These are phyloP conservation scores for Halenospora varia DNA, from an alignment of 495 filamentous ascomycete species.

Conservation along the genomic window DNA sequence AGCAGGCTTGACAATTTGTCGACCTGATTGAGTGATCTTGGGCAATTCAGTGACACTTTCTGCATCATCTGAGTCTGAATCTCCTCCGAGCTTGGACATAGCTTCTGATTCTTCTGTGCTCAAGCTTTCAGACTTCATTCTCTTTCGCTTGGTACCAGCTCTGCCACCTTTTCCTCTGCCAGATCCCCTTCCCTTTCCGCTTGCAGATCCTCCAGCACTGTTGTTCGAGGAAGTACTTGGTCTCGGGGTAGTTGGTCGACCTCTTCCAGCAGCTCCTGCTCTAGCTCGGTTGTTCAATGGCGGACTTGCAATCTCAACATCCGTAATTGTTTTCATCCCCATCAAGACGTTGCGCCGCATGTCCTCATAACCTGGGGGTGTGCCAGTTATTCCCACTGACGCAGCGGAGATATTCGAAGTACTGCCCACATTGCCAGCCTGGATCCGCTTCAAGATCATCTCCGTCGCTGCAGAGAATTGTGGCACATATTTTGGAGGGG, in stretches of 20 bases:
- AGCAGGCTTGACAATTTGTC: slow-evolving; percentile 70
- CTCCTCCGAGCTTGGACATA: slow-evolving; percentile 38
- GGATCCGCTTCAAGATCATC: slow-evolving; percentile 52
- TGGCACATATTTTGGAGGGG: slow-evolving; percentile 30
- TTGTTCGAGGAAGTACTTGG: slow-evolving; percentile 11
- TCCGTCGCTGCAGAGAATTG: slow-evolving; percentile 52
- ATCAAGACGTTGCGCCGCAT: slow-evolving; percentile 42
- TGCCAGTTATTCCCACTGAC: slow-evolving; percentile 27
- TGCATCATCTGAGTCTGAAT: slow-evolving; percentile 43
- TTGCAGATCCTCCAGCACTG: slow-evolving; percentile 11
- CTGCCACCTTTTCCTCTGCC: slow-evolving; percentile 11
- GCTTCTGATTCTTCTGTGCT: slow-evolving; percentile 32
- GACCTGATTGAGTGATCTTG: slow-evolving; percentile 78
- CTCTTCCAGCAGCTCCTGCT: slow-evolving; percentile 1
- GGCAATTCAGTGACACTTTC: slow-evolving; percentile 48
- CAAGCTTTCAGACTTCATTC: slow-evolving; percentile 35
- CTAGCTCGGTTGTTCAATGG: slow-evolving; percentile 6
- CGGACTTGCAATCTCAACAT: slow-evolving; percentile 33
- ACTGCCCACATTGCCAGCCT: slow-evolving; percentile 27
- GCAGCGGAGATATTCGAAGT: slow-evolving; percentile 20
- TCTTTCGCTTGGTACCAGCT: slow-evolving; percentile 43
- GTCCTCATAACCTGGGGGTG: slow-evolving; percentile 40
- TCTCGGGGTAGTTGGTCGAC: slow-evolving; percentile 6
- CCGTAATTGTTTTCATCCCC: slow-evolving; percentile 44
- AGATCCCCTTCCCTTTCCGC: slow-evolving; percentile 9